Percentiles rank a stretch among this genome's conserved stretches.
phyloP scores from a whole-genome alignment of 1,284 basidiomycete genomes.

The Ustilago sp. region DNA sequence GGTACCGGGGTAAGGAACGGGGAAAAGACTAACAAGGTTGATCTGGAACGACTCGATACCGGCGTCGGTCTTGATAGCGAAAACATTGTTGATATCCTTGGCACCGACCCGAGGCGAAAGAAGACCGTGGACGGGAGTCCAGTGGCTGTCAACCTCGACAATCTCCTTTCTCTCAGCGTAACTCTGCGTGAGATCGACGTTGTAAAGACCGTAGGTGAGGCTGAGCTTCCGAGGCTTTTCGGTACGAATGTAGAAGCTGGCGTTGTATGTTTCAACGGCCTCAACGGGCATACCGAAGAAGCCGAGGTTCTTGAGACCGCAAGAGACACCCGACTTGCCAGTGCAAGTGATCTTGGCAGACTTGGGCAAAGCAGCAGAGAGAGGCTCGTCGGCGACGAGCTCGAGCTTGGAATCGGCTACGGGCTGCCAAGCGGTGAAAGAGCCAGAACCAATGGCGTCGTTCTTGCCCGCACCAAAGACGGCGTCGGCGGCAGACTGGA shows the following conservation, averaged over 20 bases:
- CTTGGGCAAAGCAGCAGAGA: slow-evolving; percentile 52
- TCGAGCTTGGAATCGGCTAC: slow-evolving; percentile 32
- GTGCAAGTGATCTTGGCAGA: slow-evolving; percentile 45
- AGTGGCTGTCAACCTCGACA: slow-evolving; percentile 25
- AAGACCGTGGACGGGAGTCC: slow-evolving; percentile 33
- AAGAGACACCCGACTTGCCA: slow-evolving; percentile 12
- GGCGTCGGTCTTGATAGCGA: slow-evolving; percentile 43
- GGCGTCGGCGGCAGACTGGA: slow-evolving; percentile 39
- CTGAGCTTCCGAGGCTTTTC: slow-evolving; percentile 25
- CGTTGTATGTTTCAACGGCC: slow-evolving; percentile 37
- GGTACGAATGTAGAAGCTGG: slow-evolving; percentile 53
- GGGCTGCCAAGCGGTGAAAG: slow-evolving; percentile 43
- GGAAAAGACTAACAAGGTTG: slow-evolving; percentile 56
- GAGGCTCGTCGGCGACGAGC: slow-evolving; percentile 30
- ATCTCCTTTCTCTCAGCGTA: background rate
- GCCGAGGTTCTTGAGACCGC: slow-evolving; percentile 54
- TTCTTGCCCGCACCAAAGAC: slow-evolving; percentile 25
- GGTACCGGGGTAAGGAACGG: slow-evolving; percentile 44
- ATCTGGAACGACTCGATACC: slow-evolving; percentile 37
- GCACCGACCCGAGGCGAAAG: slow-evolving; percentile 14
- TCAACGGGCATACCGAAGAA: slow-evolving; percentile 56
- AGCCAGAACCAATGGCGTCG: slow-evolving; percentile 43
- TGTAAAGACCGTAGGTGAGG: slow-evolving; percentile 33
- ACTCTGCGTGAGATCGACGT: slow-evolving; percentile 16
- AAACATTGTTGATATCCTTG: slow-evolving; percentile 49